Percentiles rank a stretch among this genome's conserved stretches.
These are phyloP conservation scores for Cryphonectria radicalis DNA, from an alignment of 2,329 filamentous ascomycete genomes.

Conservation along the genomic window DNA sequence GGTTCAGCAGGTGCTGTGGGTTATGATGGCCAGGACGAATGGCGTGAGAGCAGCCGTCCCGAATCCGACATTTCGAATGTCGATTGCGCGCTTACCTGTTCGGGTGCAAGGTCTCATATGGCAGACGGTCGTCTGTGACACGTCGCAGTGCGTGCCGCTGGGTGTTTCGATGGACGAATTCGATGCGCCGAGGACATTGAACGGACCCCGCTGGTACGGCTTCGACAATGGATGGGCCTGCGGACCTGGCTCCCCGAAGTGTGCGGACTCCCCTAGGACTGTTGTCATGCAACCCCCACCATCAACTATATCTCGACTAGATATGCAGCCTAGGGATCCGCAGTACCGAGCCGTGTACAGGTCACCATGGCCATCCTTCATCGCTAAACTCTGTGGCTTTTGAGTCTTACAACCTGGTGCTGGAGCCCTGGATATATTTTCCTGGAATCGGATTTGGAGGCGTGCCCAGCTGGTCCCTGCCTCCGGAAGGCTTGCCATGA, in stretches of 20 bases:
- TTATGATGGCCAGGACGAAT: neutral
- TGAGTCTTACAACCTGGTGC: neutral
- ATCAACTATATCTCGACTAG: neutral
- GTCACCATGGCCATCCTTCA: neutral
- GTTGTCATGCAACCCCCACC: neutral
- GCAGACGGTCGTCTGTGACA: neutral
- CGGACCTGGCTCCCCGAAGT: neutral
- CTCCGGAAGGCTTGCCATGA: neutral
- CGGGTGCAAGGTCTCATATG: too few relatives aligned
- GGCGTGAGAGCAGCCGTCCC: neutral
- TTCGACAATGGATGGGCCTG: neutral
- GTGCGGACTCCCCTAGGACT: neutral
- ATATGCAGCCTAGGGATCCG: neutral
- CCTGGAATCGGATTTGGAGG: neutral
- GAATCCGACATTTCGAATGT: slow-evolving; percentile 3
- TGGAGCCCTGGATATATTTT: neutral
- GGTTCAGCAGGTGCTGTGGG: neutral
- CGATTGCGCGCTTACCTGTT: neutral
- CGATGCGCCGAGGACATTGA: neutral
- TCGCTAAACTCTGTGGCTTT: neutral
- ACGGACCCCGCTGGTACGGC: neutral
- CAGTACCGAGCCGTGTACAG: neutral
- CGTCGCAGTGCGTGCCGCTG: neutral
- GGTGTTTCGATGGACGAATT: neutral
- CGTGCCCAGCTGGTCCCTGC: neutral